Evolutionary conservation across 2,329 filamentous ascomycete species (phyloP).

Genomic region (Orbilia oligospora): DNA sequence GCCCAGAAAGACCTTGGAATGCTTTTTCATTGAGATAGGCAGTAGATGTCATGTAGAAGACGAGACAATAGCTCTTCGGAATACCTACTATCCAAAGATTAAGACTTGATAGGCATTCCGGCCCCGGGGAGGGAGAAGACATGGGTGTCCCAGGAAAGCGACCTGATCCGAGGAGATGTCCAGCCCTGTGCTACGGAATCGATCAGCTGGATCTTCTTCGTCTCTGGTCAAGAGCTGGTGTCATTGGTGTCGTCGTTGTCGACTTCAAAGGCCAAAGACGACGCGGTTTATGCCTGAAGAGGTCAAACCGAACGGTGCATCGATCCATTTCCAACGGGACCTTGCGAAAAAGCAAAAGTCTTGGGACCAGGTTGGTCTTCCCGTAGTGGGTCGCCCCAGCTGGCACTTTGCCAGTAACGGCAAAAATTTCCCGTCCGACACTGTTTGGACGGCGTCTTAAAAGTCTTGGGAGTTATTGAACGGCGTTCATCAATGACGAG

Average conservation of each 20-base stretch:
- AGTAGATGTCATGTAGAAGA: neutral
- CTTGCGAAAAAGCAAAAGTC: slow-evolving; percentile 46
- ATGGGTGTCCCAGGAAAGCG: slow-evolving; percentile 25
- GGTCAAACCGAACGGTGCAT: slow-evolving; percentile 31
- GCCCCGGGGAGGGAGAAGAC: neutral
- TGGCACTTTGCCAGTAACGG: slow-evolving; percentile 33
- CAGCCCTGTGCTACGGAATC: slow-evolving; percentile 51
- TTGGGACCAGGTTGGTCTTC: slow-evolving; percentile 51
- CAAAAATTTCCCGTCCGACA: slow-evolving; percentile 54
- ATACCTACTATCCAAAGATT: neutral
- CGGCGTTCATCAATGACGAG: slow-evolving; percentile 56
- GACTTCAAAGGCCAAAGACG: neutral
- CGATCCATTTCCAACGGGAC: slow-evolving; percentile 16
- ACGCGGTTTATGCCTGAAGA: slow-evolving; percentile 29
- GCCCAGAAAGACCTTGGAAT: slow-evolving; percentile 41
- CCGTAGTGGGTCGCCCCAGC: slow-evolving; percentile 59
- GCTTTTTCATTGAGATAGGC: slow-evolving; percentile 1
- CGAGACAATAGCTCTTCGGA: slow-evolving; percentile 41
- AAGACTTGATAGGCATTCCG: slow-evolving; percentile 14
- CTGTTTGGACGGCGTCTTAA: slow-evolving; percentile 59
- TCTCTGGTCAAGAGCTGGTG: slow-evolving; percentile 8
- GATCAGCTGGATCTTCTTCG: slow-evolving; percentile 52
- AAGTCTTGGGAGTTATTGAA: slow-evolving; percentile 57
- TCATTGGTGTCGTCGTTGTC: slow-evolving; percentile 27
- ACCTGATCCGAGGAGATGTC: slow-evolving; percentile 51